These are phyloP conservation scores for Cystobasidium onofrii DNA, from an alignment of 768 basidiomycete species.

Conservation along the genomic window DNA sequence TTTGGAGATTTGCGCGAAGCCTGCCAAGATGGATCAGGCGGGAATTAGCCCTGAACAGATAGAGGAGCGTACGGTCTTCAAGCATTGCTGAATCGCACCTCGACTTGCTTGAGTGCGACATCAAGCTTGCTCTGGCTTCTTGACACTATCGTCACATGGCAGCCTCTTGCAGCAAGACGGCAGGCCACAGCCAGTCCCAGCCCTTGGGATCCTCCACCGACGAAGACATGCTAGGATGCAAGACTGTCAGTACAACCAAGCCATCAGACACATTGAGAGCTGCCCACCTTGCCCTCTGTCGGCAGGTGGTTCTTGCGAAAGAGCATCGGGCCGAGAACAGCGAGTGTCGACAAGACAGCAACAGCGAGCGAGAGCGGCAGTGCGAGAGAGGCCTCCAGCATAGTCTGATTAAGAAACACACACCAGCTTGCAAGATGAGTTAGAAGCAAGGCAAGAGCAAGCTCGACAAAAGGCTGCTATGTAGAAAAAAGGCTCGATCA, in stretches of 20 bases:
- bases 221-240: conserved; percentile 63
- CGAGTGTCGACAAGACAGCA: not conserved
- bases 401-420: not conserved
- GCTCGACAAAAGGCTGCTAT: no score
- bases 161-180: conserved; percentile 60
- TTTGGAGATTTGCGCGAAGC: conserved; percentile 52
- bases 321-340: not conserved
- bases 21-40: conserved; percentile 45
- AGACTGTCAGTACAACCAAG: no score
- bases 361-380: not conserved
- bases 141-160: conserved; percentile 77
- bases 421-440: no score
- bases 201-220: conserved; percentile 76
- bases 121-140: conserved; percentile 60
- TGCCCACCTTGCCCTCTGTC: not conserved
- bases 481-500: no score
- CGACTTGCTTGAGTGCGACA: conserved; percentile 56
- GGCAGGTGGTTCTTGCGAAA: not conserved
- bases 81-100: no score
- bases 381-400: not conserved
- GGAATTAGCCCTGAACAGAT: no score
- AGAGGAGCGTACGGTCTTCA: no score
- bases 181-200: conserved; percentile 68
- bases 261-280: no score
- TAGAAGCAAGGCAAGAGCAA: no score